Percentiles rank a stretch among this genome's conserved stretches.
Conservation (phyloP, 75 land plant species). For the Azolla pinnata region DNA sequence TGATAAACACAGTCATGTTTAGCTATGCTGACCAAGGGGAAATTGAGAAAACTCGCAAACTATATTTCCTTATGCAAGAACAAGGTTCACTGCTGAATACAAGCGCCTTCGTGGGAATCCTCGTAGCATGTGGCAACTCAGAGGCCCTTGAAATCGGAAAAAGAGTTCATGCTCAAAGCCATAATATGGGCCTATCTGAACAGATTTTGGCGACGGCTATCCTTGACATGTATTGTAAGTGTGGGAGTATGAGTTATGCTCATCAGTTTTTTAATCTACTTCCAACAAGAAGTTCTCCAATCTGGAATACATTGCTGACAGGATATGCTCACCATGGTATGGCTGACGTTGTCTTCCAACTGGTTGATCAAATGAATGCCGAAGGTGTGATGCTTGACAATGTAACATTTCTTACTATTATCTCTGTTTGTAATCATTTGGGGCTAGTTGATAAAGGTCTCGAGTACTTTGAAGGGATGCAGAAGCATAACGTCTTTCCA, state of each 20-base stretch:
- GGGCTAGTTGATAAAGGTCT: constrained; percentile 36
- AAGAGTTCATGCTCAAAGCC: constrained; percentile 15
- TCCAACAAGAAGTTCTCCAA: constrained; percentile 23
- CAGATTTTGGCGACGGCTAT: background rate
- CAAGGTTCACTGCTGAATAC: too few relatives aligned
- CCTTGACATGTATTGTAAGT: constrained; percentile 4
- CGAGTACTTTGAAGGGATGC: constrained; percentile 37
- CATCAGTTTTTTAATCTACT: constrained; percentile 7
- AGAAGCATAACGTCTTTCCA: constrained; percentile 27
- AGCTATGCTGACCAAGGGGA: constrained; percentile 19
- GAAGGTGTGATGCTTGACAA: background rate
- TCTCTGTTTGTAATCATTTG: constrained; percentile 50
- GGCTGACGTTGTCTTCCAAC: background rate
- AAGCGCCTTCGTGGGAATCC: constrained; percentile 19
- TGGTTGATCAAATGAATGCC: background rate
- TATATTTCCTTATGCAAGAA: constrained; percentile 31
- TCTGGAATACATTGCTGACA: constrained; percentile 47
- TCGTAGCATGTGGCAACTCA: constrained; percentile 26
- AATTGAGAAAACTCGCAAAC: constrained; percentile 26
- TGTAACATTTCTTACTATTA: constrained; percentile 43
- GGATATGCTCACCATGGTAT: constrained; percentile 46
- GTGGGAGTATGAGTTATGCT: constrained; percentile 6
- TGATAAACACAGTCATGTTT: background rate
- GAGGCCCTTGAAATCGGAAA: constrained; percentile 19
- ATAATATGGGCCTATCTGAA: background rate